These are phyloP conservation scores for Teratosphaeria nubilosa DNA, from an alignment of 2,329 filamentous ascomycete species.

Conservation along the genomic window DNA sequence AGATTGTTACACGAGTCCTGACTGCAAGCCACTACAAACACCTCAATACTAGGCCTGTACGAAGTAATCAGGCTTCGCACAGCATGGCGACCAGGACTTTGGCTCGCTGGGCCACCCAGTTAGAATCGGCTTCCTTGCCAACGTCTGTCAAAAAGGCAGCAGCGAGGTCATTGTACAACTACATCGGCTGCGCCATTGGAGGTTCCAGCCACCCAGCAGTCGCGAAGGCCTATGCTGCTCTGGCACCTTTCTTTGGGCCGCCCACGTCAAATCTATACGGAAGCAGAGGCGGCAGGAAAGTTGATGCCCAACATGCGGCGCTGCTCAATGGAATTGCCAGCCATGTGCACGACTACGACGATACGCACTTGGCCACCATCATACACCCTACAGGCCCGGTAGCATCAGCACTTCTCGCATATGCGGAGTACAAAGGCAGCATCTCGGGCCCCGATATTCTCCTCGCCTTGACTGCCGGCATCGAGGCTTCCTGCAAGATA, in stretches of 20 bases:
- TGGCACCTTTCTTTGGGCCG: constrained; percentile 29
- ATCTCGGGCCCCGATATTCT: constrained; percentile 40
- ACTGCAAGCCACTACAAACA: too few relatives aligned
- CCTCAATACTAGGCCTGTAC: neutral
- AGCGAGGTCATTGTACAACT: constrained; percentile 43
- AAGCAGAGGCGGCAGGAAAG: constrained; percentile 22
- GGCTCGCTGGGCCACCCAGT: constrained; percentile 38
- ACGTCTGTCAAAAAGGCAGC: constrained; percentile 34
- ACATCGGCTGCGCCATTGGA: constrained; percentile 44
- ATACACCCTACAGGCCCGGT: constrained; percentile 47
- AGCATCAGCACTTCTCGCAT: constrained; percentile 40
- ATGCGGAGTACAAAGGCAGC: constrained; percentile 32
- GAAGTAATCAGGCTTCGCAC: neutral
- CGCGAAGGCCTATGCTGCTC: constrained; percentile 26
- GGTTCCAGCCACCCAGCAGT: constrained; percentile 40
- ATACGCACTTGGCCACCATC: constrained; percentile 46
- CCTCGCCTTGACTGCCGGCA: constrained; percentile 41
- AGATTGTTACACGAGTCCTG: too few relatives aligned
- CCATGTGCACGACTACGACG: constrained; percentile 48
- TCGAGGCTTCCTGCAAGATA: constrained; percentile 45
- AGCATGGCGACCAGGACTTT: constrained; percentile 41
- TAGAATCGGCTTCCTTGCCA: constrained; percentile 34
- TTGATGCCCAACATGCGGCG: constrained; percentile 41
- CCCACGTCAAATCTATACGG: constrained; percentile 30
- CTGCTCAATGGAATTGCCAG: constrained; percentile 46